These are phyloP conservation scores for Cylindrodendrum hubeiense DNA, from an alignment of 2,329 filamentous ascomycete species.

Conservation along the genomic window DNA sequence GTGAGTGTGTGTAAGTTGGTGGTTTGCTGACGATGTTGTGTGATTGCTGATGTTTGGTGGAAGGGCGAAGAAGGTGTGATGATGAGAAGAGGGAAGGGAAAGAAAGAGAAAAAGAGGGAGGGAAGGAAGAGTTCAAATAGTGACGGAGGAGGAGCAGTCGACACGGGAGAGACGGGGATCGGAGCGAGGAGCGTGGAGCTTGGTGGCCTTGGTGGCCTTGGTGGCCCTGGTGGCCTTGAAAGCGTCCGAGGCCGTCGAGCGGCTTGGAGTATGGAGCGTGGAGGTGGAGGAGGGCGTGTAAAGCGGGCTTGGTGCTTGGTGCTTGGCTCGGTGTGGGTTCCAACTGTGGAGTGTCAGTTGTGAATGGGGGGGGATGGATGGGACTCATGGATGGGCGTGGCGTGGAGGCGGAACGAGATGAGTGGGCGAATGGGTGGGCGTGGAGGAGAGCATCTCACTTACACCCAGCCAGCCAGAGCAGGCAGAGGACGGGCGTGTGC, in stretches of 20 bases:
- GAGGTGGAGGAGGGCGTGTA: constrained; percentile 17
- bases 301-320: not conserved
- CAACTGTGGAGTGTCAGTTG: not conserved
- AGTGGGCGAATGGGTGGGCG: not conserved
- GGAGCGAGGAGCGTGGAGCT: constrained; percentile 12
- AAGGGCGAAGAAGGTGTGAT: constrained; percentile 4
- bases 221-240: constrained; percentile 7
- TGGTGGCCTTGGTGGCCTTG: constrained; percentile 7
- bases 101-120: constrained; percentile 18
- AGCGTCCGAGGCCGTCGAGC: constrained; percentile 5
- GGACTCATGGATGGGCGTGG: constrained; percentile 2
- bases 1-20: not conserved
- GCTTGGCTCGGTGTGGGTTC: not conserved
- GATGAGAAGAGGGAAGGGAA: not conserved
- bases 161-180: constrained; percentile 6
- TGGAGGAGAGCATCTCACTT: constrained; percentile 18
- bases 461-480: constrained; percentile 13
- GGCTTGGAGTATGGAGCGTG: not conserved
- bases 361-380: not conserved
- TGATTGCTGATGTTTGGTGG: constrained; percentile 2
- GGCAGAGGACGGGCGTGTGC: not conserved
- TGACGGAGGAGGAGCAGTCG: constrained; percentile 21
- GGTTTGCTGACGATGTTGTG: not conserved
- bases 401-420: not conserved
- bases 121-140: constrained; percentile 38